These are phyloP conservation scores for Penicillium concentricum DNA, from an alignment of 2,329 filamentous ascomycete species.

Conservation along the genomic window DNA sequence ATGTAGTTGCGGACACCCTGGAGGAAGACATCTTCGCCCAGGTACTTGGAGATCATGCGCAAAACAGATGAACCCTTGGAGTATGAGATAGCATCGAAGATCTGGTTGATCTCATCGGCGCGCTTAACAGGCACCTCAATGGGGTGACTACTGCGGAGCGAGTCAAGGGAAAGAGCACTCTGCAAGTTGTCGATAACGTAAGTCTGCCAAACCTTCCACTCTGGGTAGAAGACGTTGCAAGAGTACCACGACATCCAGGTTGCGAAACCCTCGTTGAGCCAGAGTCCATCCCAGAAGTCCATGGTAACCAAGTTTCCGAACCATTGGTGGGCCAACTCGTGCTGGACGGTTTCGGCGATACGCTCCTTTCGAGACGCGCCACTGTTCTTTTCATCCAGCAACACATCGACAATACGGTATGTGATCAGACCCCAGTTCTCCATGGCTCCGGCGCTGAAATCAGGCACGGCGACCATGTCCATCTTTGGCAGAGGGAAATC, in stretches of 20 bases:
- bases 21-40: constrained; percentile 89
- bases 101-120: constrained; percentile 95
- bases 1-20: constrained; percentile 88
- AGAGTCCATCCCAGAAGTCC: constrained; percentile 98
- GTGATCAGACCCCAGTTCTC: constrained; percentile 98
- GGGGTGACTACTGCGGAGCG: constrained; percentile 88
- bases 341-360: constrained; percentile 92
- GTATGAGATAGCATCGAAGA: constrained; percentile 97
- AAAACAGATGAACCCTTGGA: constrained; percentile 94
- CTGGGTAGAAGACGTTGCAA: constrained; percentile 91
- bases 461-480: constrained; percentile 94
- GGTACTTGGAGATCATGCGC: constrained; percentile 94
- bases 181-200: constrained; percentile 94
- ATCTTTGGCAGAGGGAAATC: constrained; percentile 88
- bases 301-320: constrained; percentile 97
- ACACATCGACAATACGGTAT: constrained; percentile 85
- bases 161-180: constrained; percentile 82
- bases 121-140: constrained; percentile 96
- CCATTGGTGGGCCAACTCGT: constrained; percentile 97
- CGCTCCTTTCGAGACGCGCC: constrained; percentile 87
- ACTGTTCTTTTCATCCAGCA: constrained; percentile 88
- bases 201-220: constrained; percentile 97
- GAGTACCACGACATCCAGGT: constrained; percentile 95
- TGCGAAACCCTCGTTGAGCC: constrained; percentile 92
- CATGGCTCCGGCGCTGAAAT: constrained; percentile 95